Conservation (phyloP, 192 early-diverging fungal species). For the Cladochytrium replicatum region DNA sequence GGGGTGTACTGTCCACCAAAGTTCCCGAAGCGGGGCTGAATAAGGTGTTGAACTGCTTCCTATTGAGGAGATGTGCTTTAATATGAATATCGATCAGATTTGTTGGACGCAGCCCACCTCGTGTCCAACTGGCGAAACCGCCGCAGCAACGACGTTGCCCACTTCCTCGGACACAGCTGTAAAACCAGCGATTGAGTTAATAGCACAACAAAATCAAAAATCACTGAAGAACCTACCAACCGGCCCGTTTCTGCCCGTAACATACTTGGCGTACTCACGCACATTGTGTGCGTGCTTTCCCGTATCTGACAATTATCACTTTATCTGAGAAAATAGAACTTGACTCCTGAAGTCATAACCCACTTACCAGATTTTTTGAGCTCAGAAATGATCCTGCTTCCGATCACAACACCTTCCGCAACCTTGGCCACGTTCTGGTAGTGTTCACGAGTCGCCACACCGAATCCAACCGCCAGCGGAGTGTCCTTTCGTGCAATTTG, state of each 20-base stretch:
- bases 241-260: constrained; percentile 38
- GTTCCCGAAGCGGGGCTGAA: constrained; percentile 78
- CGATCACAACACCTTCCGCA: constrained; percentile 94
- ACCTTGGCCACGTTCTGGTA: constrained; percentile 73
- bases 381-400: constrained; percentile 78
- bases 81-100: too few relatives aligned
- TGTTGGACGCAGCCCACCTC: too few relatives aligned
- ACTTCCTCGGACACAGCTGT: too few relatives aligned
- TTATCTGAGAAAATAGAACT: constrained; percentile 1
- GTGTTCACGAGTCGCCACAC: constrained; percentile 82
- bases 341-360: too few relatives aligned
- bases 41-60: too few relatives aligned
- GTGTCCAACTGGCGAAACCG: too few relatives aligned
- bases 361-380: constrained; percentile 46
- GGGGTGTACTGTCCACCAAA: constrained; percentile 98
- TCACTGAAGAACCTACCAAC: too few relatives aligned
- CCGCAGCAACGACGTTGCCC: too few relatives aligned
- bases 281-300: constrained; percentile 33
- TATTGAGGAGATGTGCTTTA: too few relatives aligned
- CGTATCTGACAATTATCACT: constrained; percentile 24
- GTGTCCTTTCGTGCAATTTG: too few relatives aligned
- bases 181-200: too few relatives aligned
- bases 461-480: constrained; percentile 95
- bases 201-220: too few relatives aligned
- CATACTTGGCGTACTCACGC: constrained; percentile 38